Percentiles rank a stretch among this genome's conserved stretches.
Evolutionary conservation across 805 yeast genomes (phyloP).

Genomic region (Candida railenensis): DNA sequence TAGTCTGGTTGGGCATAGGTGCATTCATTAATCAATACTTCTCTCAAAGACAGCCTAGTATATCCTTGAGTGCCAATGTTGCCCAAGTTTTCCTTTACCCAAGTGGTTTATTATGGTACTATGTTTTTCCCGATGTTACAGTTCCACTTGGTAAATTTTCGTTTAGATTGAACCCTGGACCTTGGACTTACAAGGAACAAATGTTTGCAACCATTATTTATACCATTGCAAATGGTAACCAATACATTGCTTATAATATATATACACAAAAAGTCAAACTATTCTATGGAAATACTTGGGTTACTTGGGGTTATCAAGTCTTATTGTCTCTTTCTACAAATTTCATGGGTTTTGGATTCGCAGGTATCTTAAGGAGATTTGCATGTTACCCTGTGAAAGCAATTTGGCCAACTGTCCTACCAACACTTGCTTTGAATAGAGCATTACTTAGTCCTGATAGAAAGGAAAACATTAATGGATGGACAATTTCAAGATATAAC

Average conservation of each 20-base stretch:
- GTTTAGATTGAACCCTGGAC: constrained; percentile 54
- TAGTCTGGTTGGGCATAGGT: constrained; percentile 52
- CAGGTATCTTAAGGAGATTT: constrained; percentile 40
- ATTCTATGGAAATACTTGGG: constrained; percentile 28
- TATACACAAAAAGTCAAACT: constrained; percentile 19
- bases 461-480: constrained; percentile 20
- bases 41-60: constrained; percentile 50
- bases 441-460: constrained; percentile 37
- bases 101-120: constrained; percentile 33
- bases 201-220: constrained; percentile 54
- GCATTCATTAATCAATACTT: constrained; percentile 57
- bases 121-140: constrained; percentile 36
- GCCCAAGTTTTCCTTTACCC: constrained; percentile 46
- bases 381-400: constrained; percentile 25
- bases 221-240: constrained; percentile 29
- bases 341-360: constrained; percentile 56
- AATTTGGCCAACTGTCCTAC: constrained; percentile 33
- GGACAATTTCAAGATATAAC: constrained; percentile 29
- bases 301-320: constrained; percentile 43
- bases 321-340: constrained; percentile 47
- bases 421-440: constrained; percentile 47
- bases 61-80: constrained; percentile 38
- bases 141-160: constrained; percentile 22
- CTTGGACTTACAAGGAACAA: constrained; percentile 65
- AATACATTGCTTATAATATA: constrained; percentile 20